phyloP scores from a whole-genome alignment of 2,329 filamentous ascomycete genomes.

The Apiospora malaysiana region DNA sequence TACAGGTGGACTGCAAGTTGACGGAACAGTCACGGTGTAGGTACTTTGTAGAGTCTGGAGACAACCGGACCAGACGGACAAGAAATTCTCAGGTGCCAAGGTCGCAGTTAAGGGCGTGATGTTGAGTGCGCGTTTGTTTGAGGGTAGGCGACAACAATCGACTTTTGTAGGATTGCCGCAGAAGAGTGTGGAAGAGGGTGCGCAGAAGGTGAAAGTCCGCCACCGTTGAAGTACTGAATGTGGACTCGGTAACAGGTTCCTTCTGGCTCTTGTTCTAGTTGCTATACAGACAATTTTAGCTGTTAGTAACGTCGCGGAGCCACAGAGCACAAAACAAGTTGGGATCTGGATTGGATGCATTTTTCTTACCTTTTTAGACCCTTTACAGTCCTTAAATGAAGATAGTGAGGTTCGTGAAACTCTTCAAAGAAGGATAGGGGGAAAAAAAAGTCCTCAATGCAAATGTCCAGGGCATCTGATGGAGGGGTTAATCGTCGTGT shows the following conservation, averaged over 20 bases:
- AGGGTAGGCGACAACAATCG: neutral
- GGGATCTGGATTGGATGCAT: neutral
- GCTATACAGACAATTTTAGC: neutral
- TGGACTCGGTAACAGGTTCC: neutral
- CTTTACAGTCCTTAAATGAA: neutral
- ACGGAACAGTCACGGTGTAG: neutral
- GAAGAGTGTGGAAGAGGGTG: neutral
- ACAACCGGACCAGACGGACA: neutral
- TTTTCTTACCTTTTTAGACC: neutral
- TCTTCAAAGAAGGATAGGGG: neutral
- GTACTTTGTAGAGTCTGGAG: neutral
- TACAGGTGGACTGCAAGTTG: neutral
- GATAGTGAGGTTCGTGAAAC: conserved; percentile 1
- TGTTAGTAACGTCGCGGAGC: neutral
- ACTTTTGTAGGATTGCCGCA: neutral
- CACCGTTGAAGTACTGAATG: conserved; percentile 5
- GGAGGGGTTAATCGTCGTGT: conserved; percentile 21
- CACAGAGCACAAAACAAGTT: neutral
- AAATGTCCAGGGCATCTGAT: conserved; percentile 11
- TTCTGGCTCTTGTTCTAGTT: neutral
- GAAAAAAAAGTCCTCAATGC: neutral
- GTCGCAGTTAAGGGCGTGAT: neutral
- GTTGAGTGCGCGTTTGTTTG: neutral
- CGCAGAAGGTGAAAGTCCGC: conserved; percentile 12
- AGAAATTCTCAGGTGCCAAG: neutral